Evolutionary conservation across 257 asterid genomes (phyloP).

Genomic region (Voacanga thouarsii): DNA sequence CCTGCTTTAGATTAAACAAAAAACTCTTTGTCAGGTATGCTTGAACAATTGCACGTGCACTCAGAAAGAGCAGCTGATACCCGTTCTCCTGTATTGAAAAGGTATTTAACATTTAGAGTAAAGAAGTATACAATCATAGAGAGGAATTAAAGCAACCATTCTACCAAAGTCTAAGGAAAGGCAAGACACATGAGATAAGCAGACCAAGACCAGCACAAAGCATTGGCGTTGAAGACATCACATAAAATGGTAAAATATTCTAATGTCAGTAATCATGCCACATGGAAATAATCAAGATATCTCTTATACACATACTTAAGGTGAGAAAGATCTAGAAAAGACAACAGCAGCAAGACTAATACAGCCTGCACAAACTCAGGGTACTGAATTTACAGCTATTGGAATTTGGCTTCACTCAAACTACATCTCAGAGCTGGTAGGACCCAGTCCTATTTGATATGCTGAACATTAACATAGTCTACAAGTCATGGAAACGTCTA

Average conservation of each 20-base stretch:
- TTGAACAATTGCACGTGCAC: slow-evolving; percentile 99
- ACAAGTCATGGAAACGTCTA: not conserved
- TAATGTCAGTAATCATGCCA: not conserved
- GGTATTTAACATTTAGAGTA: not conserved
- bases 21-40: slow-evolving; percentile 89
- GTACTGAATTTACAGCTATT: not conserved
- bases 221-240: not conserved
- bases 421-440: not conserved
- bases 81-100: slow-evolving; percentile 72
- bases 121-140: not conserved
- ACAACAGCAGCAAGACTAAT: not conserved
- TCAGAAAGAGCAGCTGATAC: slow-evolving; percentile 90
- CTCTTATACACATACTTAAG: not conserved
- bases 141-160: not conserved
- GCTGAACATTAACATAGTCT: not conserved
- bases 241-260: not conserved
- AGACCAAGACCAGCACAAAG: not conserved
- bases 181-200: not conserved
- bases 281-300: not conserved
- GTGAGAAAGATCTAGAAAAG: not conserved
- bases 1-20: slow-evolving; percentile 95
- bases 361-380: not conserved
- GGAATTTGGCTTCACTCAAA: not conserved
- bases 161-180: slow-evolving; percentile 3
- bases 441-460: not conserved